Conservation (phyloP, 2,329 filamentous ascomycete genomes). For the Colletotrichum caudatum region DNA sequence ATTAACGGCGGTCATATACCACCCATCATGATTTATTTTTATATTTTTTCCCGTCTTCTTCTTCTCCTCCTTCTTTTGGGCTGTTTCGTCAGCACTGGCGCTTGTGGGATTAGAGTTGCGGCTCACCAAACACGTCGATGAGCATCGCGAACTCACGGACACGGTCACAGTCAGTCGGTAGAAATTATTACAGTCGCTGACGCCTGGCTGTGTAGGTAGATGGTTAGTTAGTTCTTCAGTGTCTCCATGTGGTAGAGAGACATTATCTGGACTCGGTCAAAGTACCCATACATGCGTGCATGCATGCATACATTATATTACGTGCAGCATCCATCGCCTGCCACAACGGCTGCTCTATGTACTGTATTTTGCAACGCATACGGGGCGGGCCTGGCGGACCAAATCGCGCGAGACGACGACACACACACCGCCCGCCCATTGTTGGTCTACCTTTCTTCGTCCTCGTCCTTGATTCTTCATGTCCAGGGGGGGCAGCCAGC, state of each 20-base stretch:
- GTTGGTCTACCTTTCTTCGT: not conserved
- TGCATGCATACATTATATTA: not conserved
- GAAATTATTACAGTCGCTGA: too few species aligned
- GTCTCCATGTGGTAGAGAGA: too few species aligned
- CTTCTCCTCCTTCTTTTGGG: too few species aligned
- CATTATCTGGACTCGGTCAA: too few species aligned
- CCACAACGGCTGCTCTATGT: not conserved
- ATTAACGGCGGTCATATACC: not conserved
- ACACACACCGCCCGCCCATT: constrained; percentile 3
- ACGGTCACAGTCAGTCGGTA: too few species aligned
- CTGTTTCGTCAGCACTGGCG: not conserved
- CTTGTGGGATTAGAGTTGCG: too few species aligned
- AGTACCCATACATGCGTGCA: too few species aligned
- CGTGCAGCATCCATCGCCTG: not conserved
- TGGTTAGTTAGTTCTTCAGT: too few species aligned
- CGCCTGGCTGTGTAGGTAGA: too few species aligned
- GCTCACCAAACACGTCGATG: not conserved
- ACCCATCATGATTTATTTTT: not conserved
- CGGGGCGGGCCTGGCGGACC: constrained; percentile 1
- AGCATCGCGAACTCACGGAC: not conserved
- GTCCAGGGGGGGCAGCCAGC: not conserved
- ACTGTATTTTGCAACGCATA: not conserved
- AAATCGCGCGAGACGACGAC: not conserved
- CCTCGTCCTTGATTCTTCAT: not conserved
- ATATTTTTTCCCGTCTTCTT: too few species aligned